These are phyloP conservation scores for Mycena maculata DNA, from an alignment of 768 basidiomycete species.

Conservation along the genomic window DNA sequence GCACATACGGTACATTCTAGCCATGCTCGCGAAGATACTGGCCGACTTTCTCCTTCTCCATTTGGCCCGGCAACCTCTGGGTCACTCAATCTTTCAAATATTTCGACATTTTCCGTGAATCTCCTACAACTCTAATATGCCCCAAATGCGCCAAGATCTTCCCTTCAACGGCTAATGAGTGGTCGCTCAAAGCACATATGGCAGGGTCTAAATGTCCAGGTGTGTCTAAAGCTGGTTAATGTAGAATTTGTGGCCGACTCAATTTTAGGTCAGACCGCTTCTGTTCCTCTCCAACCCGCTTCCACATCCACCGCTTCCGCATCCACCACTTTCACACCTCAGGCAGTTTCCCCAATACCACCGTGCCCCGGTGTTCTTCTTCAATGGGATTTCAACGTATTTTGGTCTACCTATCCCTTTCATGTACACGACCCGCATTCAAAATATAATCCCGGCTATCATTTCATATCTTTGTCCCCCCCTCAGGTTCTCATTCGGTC, in stretches of 20 bases:
- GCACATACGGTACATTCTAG: slow-evolving; percentile 10
- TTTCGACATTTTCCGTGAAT: slow-evolving; percentile 1
- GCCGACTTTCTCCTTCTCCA: slow-evolving; percentile 8
- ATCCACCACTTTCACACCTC: not conserved
- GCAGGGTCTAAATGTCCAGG: not conserved
- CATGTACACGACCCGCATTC: slow-evolving; percentile 26
- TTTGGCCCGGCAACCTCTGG: slow-evolving; percentile 6
- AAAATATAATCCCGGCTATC: slow-evolving; percentile 24
- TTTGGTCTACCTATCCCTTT: slow-evolving; percentile 35
- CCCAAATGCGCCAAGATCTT: slow-evolving; percentile 13
- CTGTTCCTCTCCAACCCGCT: not conserved
- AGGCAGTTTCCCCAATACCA: not conserved
- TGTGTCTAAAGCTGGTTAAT: not conserved
- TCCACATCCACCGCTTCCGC: not conserved
- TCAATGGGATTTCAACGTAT: slow-evolving; percentile 27
- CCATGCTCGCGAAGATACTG: not conserved
- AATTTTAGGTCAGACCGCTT: not conserved
- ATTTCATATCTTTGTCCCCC: slow-evolving; percentile 3
- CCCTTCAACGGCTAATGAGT: not conserved
- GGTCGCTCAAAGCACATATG: not conserved
- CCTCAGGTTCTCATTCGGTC: slow-evolving; percentile 2
- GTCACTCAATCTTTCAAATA: not conserved
- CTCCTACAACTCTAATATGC: not conserved
- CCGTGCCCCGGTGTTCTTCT: slow-evolving; percentile 16
- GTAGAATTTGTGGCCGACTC: not conserved